Evolutionary conservation across 2,329 filamentous ascomycete species (phyloP), one percentile per base, ranked within the genome.

Genomic region (Fusarium dlaminii): DNA sequence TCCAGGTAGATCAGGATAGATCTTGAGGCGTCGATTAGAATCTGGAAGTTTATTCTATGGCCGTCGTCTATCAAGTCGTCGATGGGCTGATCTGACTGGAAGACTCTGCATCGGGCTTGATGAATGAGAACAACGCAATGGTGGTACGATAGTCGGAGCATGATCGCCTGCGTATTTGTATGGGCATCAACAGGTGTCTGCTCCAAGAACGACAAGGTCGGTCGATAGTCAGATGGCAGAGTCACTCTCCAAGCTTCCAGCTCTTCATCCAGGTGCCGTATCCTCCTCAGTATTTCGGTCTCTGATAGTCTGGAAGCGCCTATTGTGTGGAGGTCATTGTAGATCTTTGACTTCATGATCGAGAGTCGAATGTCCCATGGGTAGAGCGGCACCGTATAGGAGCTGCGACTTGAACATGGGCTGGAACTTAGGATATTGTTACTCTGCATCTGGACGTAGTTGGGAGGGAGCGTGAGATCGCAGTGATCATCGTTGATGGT

Each of bases 221-320:
- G 70, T 1, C 60, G 42, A 22, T 63, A 52, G 10, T 69, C 22
- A 1, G 40, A 5, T 2, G 57, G 54, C 0, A 72, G 27, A 8
- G 68, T 48, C 3, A 63, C n/a, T 0, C 70, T 57, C 70, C 70
- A 73, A 15, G 55, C 59, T 1, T 73, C 68, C 4, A 73, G 5
- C 1, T 73, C 68, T 17, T 73, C 61, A 30, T 73, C 70, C 0
- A 72, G 3, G 2, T 48, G 34, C 1, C 70, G 36, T 3, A 73
- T 70, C 1, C 34, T 36, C 5, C 60, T 48, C 1, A 72, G 3
- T 3, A 70, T 29, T 9, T 69, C 52, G 0, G 69, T 27, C 1
- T 69, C 60, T 0, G 52, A 6, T 4, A 69, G 17, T 10, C n/a
- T 48, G 1, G 17, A 27, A 0, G 54, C 65, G 4, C 36, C 13